Conservation (phyloP, 2,329 filamentous ascomycete genomes). For the Ceratocystis eucalypticola region DNA sequence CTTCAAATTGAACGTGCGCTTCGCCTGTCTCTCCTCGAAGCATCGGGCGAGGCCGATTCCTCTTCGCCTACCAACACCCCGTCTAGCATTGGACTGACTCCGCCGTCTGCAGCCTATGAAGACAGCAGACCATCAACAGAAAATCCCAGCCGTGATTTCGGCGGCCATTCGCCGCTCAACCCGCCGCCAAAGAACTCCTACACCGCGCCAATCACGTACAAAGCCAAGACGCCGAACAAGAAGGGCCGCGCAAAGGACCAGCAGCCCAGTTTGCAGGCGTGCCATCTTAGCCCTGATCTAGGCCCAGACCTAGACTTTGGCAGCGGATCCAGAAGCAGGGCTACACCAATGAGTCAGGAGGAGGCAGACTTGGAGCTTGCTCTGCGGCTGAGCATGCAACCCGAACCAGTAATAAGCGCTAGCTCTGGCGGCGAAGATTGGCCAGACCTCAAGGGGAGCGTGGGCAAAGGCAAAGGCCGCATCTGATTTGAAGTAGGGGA, state of each 20-base stretch:
- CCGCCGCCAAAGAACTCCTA: slow-evolving; percentile 11
- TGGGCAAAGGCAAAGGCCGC: slow-evolving; percentile 19
- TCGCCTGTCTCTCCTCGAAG: slow-evolving; percentile 46
- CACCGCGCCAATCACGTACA: slow-evolving; percentile 7
- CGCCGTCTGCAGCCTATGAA: neutral
- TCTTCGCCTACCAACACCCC: neutral
- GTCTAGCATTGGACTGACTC: slow-evolving; percentile 19
- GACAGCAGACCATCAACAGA: neutral
- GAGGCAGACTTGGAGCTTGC: slow-evolving; percentile 50
- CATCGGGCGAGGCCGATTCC: neutral
- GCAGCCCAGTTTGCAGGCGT: neutral
- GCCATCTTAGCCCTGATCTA: too few relatives aligned
- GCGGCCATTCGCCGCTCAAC: slow-evolving; percentile 2
- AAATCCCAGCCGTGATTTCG: neutral
- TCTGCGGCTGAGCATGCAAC: slow-evolving; percentile 45
- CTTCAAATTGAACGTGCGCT: slow-evolving; percentile 50
- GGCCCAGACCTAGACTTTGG: neutral
- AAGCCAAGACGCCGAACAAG: slow-evolving; percentile 5
- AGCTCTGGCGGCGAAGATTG: slow-evolving; percentile 24
- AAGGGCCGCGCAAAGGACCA: neutral
- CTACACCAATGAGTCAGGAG: slow-evolving; percentile 19
- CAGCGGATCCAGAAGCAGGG: neutral
- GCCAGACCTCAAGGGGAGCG: slow-evolving; percentile 23
- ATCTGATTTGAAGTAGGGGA: neutral
- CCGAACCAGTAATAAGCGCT: slow-evolving; percentile 27